A percentile compares a stretch with the other conserved stretches of the same genome.
phyloP scores from a whole-genome alignment of 2,329 filamentous ascomycete genomes.

The Talaromyces pinophilus region DNA sequence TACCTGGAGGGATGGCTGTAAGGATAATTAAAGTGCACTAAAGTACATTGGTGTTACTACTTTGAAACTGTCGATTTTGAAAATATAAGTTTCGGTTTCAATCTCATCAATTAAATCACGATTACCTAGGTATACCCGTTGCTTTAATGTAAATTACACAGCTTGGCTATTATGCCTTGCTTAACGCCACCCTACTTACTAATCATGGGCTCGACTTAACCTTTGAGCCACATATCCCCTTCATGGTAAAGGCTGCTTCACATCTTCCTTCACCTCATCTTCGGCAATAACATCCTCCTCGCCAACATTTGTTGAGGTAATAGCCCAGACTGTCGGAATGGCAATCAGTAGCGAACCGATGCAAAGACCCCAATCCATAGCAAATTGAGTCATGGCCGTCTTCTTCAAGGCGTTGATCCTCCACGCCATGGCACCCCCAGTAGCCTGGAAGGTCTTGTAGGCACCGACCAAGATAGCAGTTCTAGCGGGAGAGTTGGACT shows the following conservation, averaged over 20 bases:
- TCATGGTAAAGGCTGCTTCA: slow-evolving; percentile 15
- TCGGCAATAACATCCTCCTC: slow-evolving; percentile 18
- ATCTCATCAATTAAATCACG: neutral
- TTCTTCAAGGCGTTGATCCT: slow-evolving; percentile 25
- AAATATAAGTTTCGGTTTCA: neutral
- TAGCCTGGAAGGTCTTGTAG: slow-evolving; percentile 51
- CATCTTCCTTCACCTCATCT: slow-evolving; percentile 19
- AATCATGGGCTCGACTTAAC: neutral
- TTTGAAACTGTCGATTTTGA: neutral
- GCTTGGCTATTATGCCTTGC: neutral
- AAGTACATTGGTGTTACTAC: neutral
- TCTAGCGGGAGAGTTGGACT: slow-evolving; percentile 45
- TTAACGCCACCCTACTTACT: neutral
- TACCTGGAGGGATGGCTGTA: neutral
- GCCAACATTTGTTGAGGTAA: slow-evolving; percentile 36
- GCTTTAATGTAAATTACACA: neutral
- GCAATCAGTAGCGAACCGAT: slow-evolving; percentile 48
- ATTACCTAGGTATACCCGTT: neutral
- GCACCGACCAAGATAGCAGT: slow-evolving; percentile 51
- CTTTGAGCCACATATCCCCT: neutral
- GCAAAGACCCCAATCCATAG: slow-evolving; percentile 51
- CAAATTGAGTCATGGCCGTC: slow-evolving; percentile 46
- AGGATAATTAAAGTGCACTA: neutral
- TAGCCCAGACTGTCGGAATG: slow-evolving; percentile 47
- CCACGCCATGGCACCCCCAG: slow-evolving; percentile 52